Evolutionary conservation across 2,329 filamentous ascomycete genomes (phyloP).

Genomic region (Colletotrichum sp.): DNA sequence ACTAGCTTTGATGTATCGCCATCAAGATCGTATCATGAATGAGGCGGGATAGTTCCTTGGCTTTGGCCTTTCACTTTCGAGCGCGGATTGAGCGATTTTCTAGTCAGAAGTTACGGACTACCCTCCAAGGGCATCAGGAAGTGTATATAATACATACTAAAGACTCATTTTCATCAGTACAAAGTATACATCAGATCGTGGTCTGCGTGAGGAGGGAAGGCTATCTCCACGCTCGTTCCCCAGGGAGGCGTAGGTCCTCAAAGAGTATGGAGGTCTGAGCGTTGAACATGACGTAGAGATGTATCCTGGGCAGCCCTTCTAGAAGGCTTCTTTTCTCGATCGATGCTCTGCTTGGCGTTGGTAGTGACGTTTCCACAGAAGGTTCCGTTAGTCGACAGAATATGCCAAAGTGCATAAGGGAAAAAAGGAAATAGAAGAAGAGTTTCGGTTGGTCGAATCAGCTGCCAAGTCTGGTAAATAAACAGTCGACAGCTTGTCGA

Average conservation of each 20-base stretch:
- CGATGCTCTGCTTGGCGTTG: not conserved
- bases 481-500: not conserved
- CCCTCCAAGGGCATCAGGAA: not conserved
- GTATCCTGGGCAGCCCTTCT: not conserved
- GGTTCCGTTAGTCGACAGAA: not conserved
- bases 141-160: not conserved
- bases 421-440: not conserved
- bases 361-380: accelerated
- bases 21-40: not conserved
- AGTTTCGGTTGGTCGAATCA: not conserved
- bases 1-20: not conserved
- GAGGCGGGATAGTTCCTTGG: not conserved
- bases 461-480: not conserved
- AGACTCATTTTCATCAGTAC: not conserved
- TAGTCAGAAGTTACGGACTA: not conserved
- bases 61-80: not conserved
- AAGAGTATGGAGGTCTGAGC: not conserved
- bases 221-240: not conserved
- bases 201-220: not conserved
- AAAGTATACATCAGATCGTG: not conserved
- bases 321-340: not conserved
- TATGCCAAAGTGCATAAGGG: not conserved
- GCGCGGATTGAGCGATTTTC: not conserved
- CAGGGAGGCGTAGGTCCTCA: not conserved
- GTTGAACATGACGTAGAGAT: not conserved